Percentiles rank a stretch among this genome's conserved stretches.
phyloP scores from a whole-genome alignment of 2,329 filamentous ascomycete genomes.

The Scopulariopsis brevicaulis region DNA sequence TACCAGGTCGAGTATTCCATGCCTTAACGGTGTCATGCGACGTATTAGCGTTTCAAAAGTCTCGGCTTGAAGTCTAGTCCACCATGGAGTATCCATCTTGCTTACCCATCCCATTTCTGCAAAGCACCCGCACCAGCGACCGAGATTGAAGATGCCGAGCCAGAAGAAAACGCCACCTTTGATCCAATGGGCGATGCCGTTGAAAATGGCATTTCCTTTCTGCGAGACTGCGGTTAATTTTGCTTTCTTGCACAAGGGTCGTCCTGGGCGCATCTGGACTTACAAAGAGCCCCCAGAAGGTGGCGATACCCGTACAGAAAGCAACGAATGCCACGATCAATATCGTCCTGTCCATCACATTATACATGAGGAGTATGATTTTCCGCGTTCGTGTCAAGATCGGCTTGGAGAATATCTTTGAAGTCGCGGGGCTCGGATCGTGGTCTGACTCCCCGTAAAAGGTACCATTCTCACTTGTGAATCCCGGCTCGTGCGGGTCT shows the following conservation, averaged over 20 bases:
- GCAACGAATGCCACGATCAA: slow-evolving; percentile 67
- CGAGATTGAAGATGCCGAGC: slow-evolving; percentile 78
- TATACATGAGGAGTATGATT: slow-evolving; percentile 39
- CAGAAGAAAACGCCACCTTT: slow-evolving; percentile 94
- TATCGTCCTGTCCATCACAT: slow-evolving; percentile 63
- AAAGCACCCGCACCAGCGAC: slow-evolving; percentile 84
- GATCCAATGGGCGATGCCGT: slow-evolving; percentile 82
- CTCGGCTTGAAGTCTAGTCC: not conserved
- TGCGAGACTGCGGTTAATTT: slow-evolving; percentile 18
- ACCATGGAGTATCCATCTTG: not conserved
- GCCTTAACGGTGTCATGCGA: slow-evolving; percentile 30
- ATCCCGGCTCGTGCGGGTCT: slow-evolving; percentile 23
- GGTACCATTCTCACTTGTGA: slow-evolving; percentile 34
- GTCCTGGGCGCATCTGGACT: slow-evolving; percentile 23
- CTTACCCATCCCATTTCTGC: slow-evolving; percentile 73
- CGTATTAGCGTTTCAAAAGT: slow-evolving; percentile 7
- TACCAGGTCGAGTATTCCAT: slow-evolving; percentile 72
- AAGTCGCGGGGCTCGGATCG: not conserved
- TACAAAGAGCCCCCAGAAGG: slow-evolving; percentile 78
- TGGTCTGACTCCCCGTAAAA: not conserved
- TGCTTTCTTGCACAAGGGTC: not conserved
- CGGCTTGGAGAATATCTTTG: not conserved
- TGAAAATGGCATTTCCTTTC: slow-evolving; percentile 62
- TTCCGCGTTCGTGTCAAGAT: slow-evolving; percentile 36
- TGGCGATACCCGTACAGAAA: slow-evolving; percentile 59